phyloP scores from a whole-genome alignment of 2,329 filamentous ascomycete genomes.

The Stenocarpella maydis region DNA sequence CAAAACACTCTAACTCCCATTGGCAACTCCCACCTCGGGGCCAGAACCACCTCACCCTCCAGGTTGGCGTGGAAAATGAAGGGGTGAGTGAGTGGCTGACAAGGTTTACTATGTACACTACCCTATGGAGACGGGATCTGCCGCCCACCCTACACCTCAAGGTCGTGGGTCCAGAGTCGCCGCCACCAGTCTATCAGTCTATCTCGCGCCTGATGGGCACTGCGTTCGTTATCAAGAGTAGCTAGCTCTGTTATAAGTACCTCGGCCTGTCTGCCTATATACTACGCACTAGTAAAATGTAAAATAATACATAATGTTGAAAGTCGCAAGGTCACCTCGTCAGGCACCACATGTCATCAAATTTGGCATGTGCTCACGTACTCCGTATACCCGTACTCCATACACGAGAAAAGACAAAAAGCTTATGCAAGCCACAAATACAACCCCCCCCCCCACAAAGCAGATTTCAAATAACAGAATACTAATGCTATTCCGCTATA shows the following conservation, averaged over 20 bases:
- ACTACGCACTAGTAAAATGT: too few relatives aligned
- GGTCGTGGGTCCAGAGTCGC: constrained; percentile 16
- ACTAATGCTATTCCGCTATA: neutral
- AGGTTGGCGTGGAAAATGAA: neutral
- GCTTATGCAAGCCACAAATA: constrained; percentile 12
- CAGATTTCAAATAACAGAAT: neutral
- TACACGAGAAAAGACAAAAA: neutral
- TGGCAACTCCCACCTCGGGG: too few relatives aligned
- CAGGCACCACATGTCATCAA: neutral
- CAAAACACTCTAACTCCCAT: too few relatives aligned
- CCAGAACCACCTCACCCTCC: neutral
- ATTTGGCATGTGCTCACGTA: constrained; percentile 10
- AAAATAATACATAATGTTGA: too few relatives aligned
- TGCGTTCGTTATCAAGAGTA: neutral
- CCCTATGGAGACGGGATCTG: neutral
- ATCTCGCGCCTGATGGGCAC: neutral
- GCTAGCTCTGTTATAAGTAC: neutral
- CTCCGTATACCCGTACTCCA: neutral
- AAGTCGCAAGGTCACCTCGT: neutral
- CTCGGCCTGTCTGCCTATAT: constrained; percentile 11
- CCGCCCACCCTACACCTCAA: too few relatives aligned
- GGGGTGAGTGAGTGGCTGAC: neutral
- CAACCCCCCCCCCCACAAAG: neutral
- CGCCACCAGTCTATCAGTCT: constrained; percentile 6
- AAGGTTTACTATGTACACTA: neutral